Conservation (phyloP, 306 rosid genomes). For the Pachyrhizus erosus region DNA sequence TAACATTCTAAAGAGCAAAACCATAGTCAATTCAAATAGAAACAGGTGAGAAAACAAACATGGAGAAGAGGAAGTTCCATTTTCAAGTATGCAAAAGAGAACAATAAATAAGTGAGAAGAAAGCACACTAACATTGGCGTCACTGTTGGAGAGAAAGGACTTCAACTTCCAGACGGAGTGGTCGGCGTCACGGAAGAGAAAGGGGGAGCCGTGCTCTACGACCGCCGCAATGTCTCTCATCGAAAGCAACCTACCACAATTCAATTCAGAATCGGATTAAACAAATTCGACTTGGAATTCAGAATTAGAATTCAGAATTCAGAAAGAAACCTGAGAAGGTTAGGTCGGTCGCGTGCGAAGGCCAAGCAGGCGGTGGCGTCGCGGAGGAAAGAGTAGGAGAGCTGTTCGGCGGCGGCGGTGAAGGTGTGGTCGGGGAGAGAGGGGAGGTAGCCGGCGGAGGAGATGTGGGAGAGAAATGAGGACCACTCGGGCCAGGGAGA, state of each 20-base stretch:
- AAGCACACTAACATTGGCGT: constrained; percentile 57
- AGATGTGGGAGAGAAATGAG: constrained; percentile 56
- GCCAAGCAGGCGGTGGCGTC: constrained; percentile 67
- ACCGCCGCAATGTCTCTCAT: constrained; percentile 68
- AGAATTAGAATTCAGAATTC: too few relatives aligned
- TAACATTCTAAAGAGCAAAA: too few relatives aligned
- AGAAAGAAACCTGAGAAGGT: constrained; percentile 63
- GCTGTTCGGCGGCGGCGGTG: neutral
- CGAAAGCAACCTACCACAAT: constrained; percentile 69
- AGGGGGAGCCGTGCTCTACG: constrained; percentile 64
- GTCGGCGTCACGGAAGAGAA: constrained; percentile 63
- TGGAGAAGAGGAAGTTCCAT: neutral
- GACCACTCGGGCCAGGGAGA: constrained; percentile 76
- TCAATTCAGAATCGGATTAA: neutral
- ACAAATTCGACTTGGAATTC: neutral
- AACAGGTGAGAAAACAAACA: neutral
- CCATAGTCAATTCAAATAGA: neutral
- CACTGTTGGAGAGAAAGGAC: constrained; percentile 52
- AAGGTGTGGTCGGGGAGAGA: neutral
- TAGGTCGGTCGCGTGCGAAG: constrained; percentile 67
- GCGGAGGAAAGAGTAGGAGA: constrained; percentile 30
- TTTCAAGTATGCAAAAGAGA: neutral
- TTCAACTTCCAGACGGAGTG: constrained; percentile 58
- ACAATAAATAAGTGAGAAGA: neutral
- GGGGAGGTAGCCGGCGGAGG: constrained; percentile 54